Evolutionary conservation across 768 basidiomycete species (phyloP).

Genomic region (Ramaria sp.): DNA sequence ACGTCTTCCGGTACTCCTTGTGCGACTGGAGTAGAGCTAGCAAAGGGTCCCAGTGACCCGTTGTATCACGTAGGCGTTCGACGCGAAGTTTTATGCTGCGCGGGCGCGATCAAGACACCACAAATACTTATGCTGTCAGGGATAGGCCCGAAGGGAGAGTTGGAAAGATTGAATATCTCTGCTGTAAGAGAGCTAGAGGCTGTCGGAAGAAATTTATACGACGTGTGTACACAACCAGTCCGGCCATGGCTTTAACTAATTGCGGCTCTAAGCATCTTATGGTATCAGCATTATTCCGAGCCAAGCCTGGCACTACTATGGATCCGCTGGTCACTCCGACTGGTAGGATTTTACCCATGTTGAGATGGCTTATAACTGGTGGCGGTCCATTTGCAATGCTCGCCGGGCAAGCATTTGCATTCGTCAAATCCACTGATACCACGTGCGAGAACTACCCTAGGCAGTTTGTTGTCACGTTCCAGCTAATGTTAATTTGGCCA

Average conservation of each 20-base stretch:
- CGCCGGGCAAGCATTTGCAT: not conserved
- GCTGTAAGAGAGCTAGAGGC: constrained; percentile 23
- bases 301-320: not conserved
- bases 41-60: not conserved
- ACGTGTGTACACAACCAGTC: constrained; percentile 9
- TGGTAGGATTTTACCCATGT: not conserved
- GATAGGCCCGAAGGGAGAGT: constrained; percentile 24
- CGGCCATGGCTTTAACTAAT: not conserved
- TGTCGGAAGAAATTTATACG: constrained; percentile 30
- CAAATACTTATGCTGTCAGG: constrained; percentile 34
- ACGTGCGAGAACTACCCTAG: not conserved
- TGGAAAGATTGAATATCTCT: constrained; percentile 21
- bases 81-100: constrained; percentile 17
- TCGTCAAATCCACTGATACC: not conserved
- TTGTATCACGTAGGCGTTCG: constrained; percentile 10
- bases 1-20: not conserved
- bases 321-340: not conserved
- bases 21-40: not conserved
- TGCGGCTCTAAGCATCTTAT: not conserved
- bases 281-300: not conserved
- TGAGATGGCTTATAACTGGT: not conserved
- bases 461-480: no score
- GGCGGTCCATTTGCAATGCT: not conserved
- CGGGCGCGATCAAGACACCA: constrained; percentile 21
- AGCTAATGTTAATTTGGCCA: not conserved